These are phyloP conservation scores for Vitis labrusca DNA, from an alignment of 164 flowering plant species.

Conservation along the genomic window DNA sequence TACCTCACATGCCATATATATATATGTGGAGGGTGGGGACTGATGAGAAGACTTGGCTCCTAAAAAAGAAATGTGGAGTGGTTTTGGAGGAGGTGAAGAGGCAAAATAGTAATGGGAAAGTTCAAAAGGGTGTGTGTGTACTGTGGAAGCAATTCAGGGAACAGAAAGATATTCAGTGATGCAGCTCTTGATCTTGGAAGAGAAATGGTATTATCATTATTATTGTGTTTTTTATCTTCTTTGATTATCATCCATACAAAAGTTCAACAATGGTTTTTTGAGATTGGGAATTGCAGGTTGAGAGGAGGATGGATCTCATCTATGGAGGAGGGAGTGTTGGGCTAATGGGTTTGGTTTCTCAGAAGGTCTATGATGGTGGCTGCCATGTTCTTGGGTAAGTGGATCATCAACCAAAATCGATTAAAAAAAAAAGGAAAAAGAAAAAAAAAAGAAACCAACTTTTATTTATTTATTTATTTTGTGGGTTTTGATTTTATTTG, in stretches of 20 bases:
- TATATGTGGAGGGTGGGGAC: neutral
- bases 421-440: too few species aligned
- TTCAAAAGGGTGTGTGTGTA: conserved; percentile 49
- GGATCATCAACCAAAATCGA: neutral
- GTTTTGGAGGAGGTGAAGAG: neutral
- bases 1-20: too few species aligned
- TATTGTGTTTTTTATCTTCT: neutral
- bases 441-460: too few species aligned
- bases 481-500: neutral
- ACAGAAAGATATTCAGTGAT: conserved; percentile 39
- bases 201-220: conserved; percentile 28
- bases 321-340: conserved; percentile 56
- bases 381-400: conserved; percentile 49
- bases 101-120: conserved; percentile 28
- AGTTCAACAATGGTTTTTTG: neutral
- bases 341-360: conserved; percentile 46
- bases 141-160: conserved; percentile 42
- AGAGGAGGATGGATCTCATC: conserved; percentile 40
- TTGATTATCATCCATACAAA: neutral
- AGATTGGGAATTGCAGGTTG: conserved; percentile 27
- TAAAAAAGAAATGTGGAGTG: neutral
- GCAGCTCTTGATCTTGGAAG: conserved; percentile 48
- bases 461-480: neutral
- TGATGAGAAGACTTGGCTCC: neutral
- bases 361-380: conserved; percentile 41